Percentiles rank a stretch among this genome's conserved stretches.
phyloP scores from a whole-genome alignment of 2,329 filamentous ascomycete species.

The Lasiodiplodia theobromae region DNA sequence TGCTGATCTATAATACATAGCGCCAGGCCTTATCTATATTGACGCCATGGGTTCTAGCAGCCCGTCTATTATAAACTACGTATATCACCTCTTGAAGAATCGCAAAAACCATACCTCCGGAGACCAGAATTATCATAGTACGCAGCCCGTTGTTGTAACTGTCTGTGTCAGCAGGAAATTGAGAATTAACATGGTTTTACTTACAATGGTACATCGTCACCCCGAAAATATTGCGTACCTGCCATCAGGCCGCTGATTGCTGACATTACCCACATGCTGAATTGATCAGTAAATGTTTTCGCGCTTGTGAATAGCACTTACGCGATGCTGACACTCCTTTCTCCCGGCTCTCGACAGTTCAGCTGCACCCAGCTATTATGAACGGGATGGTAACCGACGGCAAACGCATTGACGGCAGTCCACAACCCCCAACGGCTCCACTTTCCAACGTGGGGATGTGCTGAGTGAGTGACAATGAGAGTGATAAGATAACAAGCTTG shows the following conservation, averaged over 20 bases:
- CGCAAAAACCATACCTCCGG: slow-evolving; percentile 51
- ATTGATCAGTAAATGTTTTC: background rate
- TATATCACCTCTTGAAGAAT: slow-evolving; percentile 52
- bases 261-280: slow-evolving; percentile 57
- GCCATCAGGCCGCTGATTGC: slow-evolving; percentile 60
- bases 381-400: slow-evolving; percentile 62
- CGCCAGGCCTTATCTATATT: background rate
- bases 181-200: background rate
- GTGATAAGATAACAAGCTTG: slow-evolving; percentile 56
- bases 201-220: slow-evolving; percentile 51
- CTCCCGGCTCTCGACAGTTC: slow-evolving; percentile 56
- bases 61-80: slow-evolving; percentile 46
- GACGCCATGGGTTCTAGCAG: slow-evolving; percentile 31
- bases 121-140: slow-evolving; percentile 56
- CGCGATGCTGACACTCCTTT: slow-evolving; percentile 60
- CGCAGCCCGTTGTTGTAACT: slow-evolving; percentile 54
- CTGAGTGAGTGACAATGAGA: slow-evolving; percentile 50
- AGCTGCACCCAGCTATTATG: slow-evolving; percentile 63
- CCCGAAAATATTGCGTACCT: slow-evolving; percentile 59
- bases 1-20: background rate
- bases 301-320: background rate
- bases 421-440: slow-evolving; percentile 61
- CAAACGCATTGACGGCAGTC: slow-evolving; percentile 60
- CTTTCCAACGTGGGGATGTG: slow-evolving; percentile 54
- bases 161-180: background rate